A percentile compares a stretch with the other conserved stretches of the same genome.
phyloP scores from a whole-genome alignment of 768 basidiomycete genomes.

The Tremella fuciformis region DNA sequence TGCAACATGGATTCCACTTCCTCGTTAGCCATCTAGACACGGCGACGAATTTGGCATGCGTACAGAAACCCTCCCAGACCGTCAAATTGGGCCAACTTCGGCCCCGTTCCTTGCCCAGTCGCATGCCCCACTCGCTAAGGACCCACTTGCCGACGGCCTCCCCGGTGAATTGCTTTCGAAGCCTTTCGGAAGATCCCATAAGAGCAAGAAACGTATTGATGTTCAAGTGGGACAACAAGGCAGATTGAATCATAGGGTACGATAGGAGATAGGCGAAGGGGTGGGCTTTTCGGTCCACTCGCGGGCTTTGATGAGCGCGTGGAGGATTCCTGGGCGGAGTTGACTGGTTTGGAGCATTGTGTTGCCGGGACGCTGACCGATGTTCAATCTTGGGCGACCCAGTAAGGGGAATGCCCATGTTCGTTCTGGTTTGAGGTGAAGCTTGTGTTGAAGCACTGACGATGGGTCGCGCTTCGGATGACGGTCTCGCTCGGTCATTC shows the following conservation, averaged over 20 bases:
- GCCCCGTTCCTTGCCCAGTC: conserved; percentile 28
- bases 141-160: conserved; percentile 49
- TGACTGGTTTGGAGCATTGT: no score
- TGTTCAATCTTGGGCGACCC: no score
- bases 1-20: conserved; percentile 51
- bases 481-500: no score
- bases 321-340: no score
- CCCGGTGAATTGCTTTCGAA: conserved; percentile 41
- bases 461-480: no score
- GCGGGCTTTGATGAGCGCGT: background rate
- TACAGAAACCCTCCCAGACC: conserved; percentile 51
- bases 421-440: no score
- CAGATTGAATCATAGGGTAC: conserved; percentile 27
- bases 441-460: no score
- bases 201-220: conserved; percentile 48
- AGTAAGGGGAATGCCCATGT: no score
- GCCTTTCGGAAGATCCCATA: conserved; percentile 26
- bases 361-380: no score
- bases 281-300: background rate
- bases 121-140: conserved; percentile 41
- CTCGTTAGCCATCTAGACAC: conserved; percentile 6
- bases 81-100: conserved; percentile 48
- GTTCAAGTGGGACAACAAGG: conserved; percentile 34
- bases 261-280: conserved; percentile 10
- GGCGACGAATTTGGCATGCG: conserved; percentile 16